These are phyloP conservation scores for Aschersonia sp. DNA, from an alignment of 2,329 filamentous ascomycete species.

Conservation along the genomic window DNA sequence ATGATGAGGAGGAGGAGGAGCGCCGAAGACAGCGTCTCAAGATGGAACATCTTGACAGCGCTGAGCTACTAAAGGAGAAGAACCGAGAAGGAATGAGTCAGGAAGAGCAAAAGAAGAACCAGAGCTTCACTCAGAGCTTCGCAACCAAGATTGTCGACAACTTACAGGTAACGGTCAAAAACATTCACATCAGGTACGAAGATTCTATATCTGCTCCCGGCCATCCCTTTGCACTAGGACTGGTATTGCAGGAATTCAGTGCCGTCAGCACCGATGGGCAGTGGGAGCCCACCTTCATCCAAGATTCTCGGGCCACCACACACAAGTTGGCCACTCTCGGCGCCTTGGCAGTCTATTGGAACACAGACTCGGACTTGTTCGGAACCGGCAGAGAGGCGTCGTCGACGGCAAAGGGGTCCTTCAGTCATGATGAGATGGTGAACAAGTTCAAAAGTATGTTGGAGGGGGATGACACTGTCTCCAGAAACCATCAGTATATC, in stretches of 20 bases:
- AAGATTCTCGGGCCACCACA: constrained; percentile 67
- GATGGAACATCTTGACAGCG: constrained; percentile 96
- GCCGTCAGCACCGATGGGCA: constrained; percentile 89
- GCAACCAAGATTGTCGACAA: constrained; percentile 98
- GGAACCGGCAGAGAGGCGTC: constrained; percentile 63
- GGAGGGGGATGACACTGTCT: constrained; percentile 47
- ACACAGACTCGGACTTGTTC: constrained; percentile 78
- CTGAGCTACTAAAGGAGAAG: constrained; percentile 83
- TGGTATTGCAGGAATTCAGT: constrained; percentile 92
- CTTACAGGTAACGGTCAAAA: constrained; percentile 92
- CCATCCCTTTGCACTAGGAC: constrained; percentile 83
- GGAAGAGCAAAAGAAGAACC: constrained; percentile 93
- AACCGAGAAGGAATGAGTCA: constrained; percentile 85
- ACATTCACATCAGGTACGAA: constrained; percentile 96
- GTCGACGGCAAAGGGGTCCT: constrained; percentile 31
- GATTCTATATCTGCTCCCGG: constrained; percentile 91
- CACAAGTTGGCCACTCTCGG: constrained; percentile 90
- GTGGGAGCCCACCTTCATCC: constrained; percentile 94
- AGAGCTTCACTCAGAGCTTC: constrained; percentile 92
- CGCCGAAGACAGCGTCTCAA: constrained; percentile 79
- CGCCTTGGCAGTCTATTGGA: constrained; percentile 92
- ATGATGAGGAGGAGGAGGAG: constrained; percentile 86
- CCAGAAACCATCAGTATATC: constrained; percentile 71
- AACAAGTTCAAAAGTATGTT: constrained; percentile 68
- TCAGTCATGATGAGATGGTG: constrained; percentile 65